Evolutionary conservation across 2,329 filamentous ascomycete genomes (phyloP).

Genomic region (Hypomyces rosellus): DNA sequence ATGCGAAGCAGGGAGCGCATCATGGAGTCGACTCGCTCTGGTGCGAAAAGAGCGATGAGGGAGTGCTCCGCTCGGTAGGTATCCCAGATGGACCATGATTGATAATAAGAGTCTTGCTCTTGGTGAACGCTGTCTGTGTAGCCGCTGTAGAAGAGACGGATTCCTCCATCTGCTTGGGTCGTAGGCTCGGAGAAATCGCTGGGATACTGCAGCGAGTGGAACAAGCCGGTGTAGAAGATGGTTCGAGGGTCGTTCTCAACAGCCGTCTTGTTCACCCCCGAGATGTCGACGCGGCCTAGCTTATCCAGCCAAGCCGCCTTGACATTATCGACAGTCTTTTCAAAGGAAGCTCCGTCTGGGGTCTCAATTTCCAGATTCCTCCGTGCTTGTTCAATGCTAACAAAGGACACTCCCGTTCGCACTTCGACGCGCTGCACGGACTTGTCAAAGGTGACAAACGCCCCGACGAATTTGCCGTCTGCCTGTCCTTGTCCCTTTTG

Average conservation of each 20-base stretch:
- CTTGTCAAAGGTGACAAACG: constrained; percentile 33
- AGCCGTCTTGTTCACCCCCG: constrained; percentile 36
- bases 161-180: constrained; percentile 11
- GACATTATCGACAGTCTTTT: constrained; percentile 31
- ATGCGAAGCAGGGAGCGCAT: constrained; percentile 39
- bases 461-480: constrained; percentile 32
- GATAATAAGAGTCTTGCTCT: constrained; percentile 39
- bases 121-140: constrained; percentile 39
- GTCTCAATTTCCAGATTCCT: constrained; percentile 39
- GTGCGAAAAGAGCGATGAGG: constrained; percentile 38
- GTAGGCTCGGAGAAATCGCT: constrained; percentile 41
- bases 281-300: constrained; percentile 35
- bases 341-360: constrained; percentile 29
- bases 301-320: constrained; percentile 41
- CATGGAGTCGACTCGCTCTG: constrained; percentile 40
- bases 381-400: constrained; percentile 41
- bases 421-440: constrained; percentile 31
- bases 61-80: constrained; percentile 43
- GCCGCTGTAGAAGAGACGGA: constrained; percentile 36
- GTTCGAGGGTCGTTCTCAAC: constrained; percentile 35
- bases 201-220: constrained; percentile 42
- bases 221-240: constrained; percentile 40
- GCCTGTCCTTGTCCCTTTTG: constrained; percentile 16
- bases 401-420: constrained; percentile 40
- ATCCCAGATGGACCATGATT: constrained; percentile 46